phyloP scores from a whole-genome alignment of 2,329 filamentous ascomycete species.

The Helminthosporium solani region DNA sequence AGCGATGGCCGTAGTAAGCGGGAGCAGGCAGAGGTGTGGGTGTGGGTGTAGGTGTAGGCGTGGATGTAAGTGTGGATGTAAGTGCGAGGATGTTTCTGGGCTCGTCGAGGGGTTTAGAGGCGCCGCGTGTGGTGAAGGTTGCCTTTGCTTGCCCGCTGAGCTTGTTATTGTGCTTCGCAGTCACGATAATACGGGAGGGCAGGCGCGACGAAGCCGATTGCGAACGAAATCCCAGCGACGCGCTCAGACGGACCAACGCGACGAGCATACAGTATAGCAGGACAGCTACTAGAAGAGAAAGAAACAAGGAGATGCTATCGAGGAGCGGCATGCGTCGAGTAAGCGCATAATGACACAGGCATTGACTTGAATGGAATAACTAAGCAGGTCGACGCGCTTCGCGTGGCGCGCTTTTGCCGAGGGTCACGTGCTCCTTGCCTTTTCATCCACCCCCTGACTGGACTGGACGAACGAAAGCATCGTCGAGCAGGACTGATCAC shows the following conservation, averaged over 20 bases:
- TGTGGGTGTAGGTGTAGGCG: too few species aligned
- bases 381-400: neutral
- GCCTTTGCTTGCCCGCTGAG: neutral
- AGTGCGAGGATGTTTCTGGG: neutral
- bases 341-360: neutral
- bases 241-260: conserved; percentile 29
- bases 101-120: neutral
- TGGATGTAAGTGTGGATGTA: too few species aligned
- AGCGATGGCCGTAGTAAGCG: conserved; percentile 17
- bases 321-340: conserved; percentile 20
- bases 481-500: too few species aligned
- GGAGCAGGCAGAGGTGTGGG: too few species aligned
- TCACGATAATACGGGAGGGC: conserved; percentile 16
- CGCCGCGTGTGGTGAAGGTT: neutral
- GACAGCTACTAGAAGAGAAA: conserved; percentile 26
- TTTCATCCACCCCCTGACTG: too few species aligned
- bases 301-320: conserved; percentile 21
- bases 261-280: conserved; percentile 44
- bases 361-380: neutral
- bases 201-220: conserved; percentile 26
- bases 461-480: neutral
- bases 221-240: conserved; percentile 35
- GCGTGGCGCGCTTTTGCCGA: conserved; percentile 4
- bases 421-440: neutral
- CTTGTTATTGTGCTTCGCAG: conserved; percentile 15